A percentile compares a stretch with the other conserved stretches of the same genome.
These are phyloP conservation scores for Microbotryum intermedium DNA, from an alignment of 1,284 basidiomycete species.

Conservation along the genomic window DNA sequence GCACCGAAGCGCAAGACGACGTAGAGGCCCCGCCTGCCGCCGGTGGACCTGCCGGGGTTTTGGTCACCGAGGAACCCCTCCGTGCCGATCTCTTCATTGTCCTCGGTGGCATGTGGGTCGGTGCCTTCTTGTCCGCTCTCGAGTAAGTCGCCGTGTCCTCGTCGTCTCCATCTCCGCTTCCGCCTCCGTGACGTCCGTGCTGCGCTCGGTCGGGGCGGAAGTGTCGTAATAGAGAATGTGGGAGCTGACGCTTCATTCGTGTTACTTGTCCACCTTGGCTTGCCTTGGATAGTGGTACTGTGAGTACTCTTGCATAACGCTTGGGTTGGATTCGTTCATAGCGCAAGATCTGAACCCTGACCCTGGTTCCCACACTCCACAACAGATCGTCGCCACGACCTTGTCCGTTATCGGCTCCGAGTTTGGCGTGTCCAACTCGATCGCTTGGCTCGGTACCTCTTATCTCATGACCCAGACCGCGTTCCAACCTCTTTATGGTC, in stretches of 20 bases:
- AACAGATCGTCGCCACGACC: slow-evolving; percentile 26
- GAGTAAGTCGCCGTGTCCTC: background rate
- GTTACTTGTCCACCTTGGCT: background rate
- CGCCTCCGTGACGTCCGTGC: background rate
- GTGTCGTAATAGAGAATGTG: too few species aligned
- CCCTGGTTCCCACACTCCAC: background rate
- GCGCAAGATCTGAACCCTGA: background rate
- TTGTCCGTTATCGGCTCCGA: slow-evolving; percentile 23
- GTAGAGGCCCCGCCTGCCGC: slow-evolving; percentile 15
- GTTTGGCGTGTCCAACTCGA: slow-evolving; percentile 25
- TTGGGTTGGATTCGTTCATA: background rate
- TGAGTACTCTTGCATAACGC: background rate
- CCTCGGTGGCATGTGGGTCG: slow-evolving; percentile 27
- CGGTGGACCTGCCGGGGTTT: slow-evolving; percentile 4
- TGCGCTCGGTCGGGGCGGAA: too few species aligned
- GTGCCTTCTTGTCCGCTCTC: slow-evolving; percentile 15
- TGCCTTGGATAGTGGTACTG: background rate
- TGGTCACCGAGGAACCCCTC: slow-evolving; percentile 10
- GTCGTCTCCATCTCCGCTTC: background rate
- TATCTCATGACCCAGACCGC: slow-evolving; percentile 23
- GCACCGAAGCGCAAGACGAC: slow-evolving; percentile 10
- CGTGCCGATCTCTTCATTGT: slow-evolving; percentile 19
- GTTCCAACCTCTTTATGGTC: slow-evolving; percentile 29
- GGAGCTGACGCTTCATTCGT: too few species aligned
- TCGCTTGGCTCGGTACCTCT: slow-evolving; percentile 25